These are phyloP conservation scores for Cupressus sempervirens DNA, from an alignment of 75 land plant genomes.

Conservation along the genomic window DNA sequence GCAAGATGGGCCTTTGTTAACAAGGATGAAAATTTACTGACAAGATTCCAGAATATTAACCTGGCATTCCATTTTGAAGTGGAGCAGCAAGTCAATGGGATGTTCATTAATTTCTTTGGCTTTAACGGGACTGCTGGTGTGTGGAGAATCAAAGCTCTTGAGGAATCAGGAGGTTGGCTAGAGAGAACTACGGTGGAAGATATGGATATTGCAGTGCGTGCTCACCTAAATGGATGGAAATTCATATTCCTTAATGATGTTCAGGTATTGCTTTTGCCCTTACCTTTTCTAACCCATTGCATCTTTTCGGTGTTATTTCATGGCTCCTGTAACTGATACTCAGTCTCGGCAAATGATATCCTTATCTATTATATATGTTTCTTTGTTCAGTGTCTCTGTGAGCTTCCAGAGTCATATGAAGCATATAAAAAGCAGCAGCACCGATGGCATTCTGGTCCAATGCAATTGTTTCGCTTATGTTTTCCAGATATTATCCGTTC, in stretches of 20 bases:
- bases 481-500: conserved; percentile 60
- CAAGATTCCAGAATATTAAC: conserved; percentile 45
- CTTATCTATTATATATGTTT: neutral
- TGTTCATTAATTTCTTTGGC: conserved; percentile 44
- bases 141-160: conserved; percentile 45
- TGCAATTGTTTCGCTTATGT: conserved; percentile 84
- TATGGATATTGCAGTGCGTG: conserved; percentile 66
- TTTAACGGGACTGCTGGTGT: conserved; percentile 55
- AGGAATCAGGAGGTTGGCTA: conserved; percentile 47
- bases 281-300: neutral
- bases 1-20: conserved; percentile 52
- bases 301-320: neutral
- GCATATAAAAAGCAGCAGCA: conserved; percentile 91
- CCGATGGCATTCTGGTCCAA: conserved; percentile 94
- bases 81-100: conserved; percentile 53
- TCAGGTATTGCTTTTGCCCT: conserved; percentile 19
- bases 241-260: conserved; percentile 57
- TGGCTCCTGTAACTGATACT: neutral
- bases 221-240: conserved; percentile 57
- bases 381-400: conserved; percentile 9
- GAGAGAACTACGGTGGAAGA: conserved; percentile 64
- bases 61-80: conserved; percentile 50
- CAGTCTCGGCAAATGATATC: neutral
- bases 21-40: conserved; percentile 43
- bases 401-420: conserved; percentile 82